A percentile compares a stretch with the other conserved stretches of the same genome.
Conservation (phyloP, 2,329 filamentous ascomycete genomes). For the Lizonia empirigonia region DNA sequence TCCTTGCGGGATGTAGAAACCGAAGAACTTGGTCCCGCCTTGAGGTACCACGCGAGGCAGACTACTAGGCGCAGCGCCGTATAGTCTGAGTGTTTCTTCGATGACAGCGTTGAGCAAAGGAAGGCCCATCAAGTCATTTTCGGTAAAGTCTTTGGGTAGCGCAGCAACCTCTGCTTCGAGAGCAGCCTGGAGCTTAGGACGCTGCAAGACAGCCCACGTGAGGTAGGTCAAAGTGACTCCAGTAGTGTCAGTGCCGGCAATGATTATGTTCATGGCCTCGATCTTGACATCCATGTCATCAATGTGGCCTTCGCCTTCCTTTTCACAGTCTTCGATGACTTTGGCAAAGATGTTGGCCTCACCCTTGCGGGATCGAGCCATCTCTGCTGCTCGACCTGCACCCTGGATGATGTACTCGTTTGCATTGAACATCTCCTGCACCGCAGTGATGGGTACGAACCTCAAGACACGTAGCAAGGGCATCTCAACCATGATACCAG, state of each 20-base stretch:
- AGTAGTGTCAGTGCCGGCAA: conserved; percentile 46
- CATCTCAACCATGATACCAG: conserved; percentile 46
- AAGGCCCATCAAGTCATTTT: conserved; percentile 41
- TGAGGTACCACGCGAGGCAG: conserved; percentile 47
- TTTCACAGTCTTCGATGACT: conserved; percentile 40
- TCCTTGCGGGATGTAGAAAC: conserved; percentile 46
- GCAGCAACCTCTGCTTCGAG: conserved; percentile 32
- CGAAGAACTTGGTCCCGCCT: conserved; percentile 43
- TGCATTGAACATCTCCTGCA: conserved; percentile 46
- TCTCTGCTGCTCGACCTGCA: conserved; percentile 39
- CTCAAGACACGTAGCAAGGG: conserved; percentile 43
- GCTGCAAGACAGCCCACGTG: conserved; percentile 40
- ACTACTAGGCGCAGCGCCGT: conserved; percentile 44
- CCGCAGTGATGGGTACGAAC: conserved; percentile 34
- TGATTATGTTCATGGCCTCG: conserved; percentile 43
- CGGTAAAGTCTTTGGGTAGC: conserved; percentile 27
- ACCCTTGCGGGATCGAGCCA: conserved; percentile 36
- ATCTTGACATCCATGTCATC: conserved; percentile 42
- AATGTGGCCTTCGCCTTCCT: conserved; percentile 36
- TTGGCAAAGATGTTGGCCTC: conserved; percentile 44
- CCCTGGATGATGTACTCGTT: conserved; percentile 41
- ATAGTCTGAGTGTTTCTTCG: conserved; percentile 49
- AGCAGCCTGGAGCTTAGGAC: conserved; percentile 24
- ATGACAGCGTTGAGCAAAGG: conserved; percentile 48
- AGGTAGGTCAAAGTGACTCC: conserved; percentile 44